Conservation (phyloP, 2,329 filamentous ascomycete species). For the Cladosporium phlei region DNA sequence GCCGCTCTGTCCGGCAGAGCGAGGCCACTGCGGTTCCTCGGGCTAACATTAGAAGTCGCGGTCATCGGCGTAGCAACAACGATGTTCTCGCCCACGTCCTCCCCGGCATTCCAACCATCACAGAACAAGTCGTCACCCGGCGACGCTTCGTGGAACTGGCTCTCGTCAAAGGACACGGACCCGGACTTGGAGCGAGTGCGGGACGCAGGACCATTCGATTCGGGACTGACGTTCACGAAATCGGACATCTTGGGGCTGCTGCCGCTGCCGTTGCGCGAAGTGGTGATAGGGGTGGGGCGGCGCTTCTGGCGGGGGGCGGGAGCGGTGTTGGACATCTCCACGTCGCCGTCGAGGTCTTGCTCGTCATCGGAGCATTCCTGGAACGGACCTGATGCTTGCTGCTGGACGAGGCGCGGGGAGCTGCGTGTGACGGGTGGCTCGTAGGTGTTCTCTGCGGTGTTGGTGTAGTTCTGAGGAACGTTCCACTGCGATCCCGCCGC, state of each 20-base stretch:
- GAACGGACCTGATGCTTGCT: constrained; percentile 1
- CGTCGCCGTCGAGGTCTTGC: neutral
- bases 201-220: too few species aligned
- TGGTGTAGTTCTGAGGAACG: too few species aligned
- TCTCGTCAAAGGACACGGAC: neutral
- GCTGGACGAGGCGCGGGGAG: neutral
- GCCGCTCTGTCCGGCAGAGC: too few species aligned
- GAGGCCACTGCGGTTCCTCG: too few species aligned
- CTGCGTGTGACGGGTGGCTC: neutral
- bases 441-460: neutral
- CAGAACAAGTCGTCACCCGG: too few species aligned
- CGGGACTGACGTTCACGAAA: too few species aligned
- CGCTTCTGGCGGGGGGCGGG: neutral
- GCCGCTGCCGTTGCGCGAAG: constrained; percentile 5
- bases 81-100: neutral
- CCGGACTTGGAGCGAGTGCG: constrained; percentile 9
- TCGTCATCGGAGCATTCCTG: constrained; percentile 1
- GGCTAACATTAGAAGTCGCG: too few species aligned
- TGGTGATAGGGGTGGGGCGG: constrained; percentile 1
- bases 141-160: too few species aligned
- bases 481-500: too few species aligned
- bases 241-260: too few species aligned
- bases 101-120: too few species aligned
- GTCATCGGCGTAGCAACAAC: constrained; percentile 4
- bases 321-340: neutral